Percentiles rank a stretch among this genome's conserved stretches.
phyloP scores from a whole-genome alignment of 2,329 filamentous ascomycete species.

The Cercospora sp. region DNA sequence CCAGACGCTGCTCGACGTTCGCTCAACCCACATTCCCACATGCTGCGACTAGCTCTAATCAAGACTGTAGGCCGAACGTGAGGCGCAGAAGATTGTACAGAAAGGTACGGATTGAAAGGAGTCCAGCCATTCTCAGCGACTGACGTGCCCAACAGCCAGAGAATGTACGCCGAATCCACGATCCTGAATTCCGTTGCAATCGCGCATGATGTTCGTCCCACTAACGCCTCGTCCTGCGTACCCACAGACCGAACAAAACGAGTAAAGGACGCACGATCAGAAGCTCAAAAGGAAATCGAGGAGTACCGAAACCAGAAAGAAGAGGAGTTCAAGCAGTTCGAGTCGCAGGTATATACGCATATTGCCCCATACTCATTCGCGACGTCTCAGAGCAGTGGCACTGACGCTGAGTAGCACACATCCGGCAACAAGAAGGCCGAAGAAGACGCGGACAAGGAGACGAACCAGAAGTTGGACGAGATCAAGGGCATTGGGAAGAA shows the following conservation, averaged over 20 bases:
- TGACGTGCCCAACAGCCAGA: conserved; percentile 68
- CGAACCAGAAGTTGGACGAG: conserved; percentile 75
- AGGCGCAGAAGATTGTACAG: conserved; percentile 98
- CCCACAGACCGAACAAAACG: conserved; percentile 85
- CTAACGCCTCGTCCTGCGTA: conserved; percentile 21
- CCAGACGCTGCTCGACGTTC: conserved; percentile 96
- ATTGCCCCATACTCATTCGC: not conserved
- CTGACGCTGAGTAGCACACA: conserved; percentile 65
- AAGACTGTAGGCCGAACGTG: conserved; percentile 77
- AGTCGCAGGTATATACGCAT: conserved; percentile 63
- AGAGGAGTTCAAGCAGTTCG: conserved; percentile 90
- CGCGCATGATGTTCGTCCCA: conserved; percentile 15
- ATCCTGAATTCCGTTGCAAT: conserved; percentile 6
- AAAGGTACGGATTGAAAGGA: conserved; percentile 62
- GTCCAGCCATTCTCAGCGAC: not conserved
- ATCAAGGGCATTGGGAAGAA: conserved; percentile 80
- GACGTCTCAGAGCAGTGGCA: not conserved
- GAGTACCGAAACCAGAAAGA: conserved; percentile 89
- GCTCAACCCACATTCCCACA: conserved; percentile 38
- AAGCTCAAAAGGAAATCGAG: conserved; percentile 97
- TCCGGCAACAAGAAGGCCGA: conserved; percentile 79
- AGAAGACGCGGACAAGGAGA: conserved; percentile 74
- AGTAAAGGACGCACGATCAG: conserved; percentile 92
- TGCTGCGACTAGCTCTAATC: conserved; percentile 39
- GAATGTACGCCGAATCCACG: conserved; percentile 65